phyloP scores from a whole-genome alignment of 805 yeast genomes.

The Nakazawaea laoshanensis region DNA sequence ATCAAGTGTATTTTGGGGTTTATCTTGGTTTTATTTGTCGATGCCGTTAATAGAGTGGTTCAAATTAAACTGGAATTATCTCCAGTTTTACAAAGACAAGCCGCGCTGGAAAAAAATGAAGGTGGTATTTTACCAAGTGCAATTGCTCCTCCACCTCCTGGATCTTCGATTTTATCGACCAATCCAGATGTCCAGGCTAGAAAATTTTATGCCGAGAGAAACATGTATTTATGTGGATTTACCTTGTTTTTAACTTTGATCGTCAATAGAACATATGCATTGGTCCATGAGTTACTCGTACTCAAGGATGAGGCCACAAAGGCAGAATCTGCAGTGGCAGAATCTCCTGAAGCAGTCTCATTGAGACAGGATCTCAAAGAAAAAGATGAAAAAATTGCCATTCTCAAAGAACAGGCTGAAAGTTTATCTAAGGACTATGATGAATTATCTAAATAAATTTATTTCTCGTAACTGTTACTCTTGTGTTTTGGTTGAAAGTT shows the following conservation, averaged over 20 bases:
- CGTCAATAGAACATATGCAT: conserved; percentile 72
- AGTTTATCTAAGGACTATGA: conserved; percentile 61
- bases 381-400: conserved; percentile 57
- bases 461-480: conserved; percentile 62
- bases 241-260: conserved; percentile 84
- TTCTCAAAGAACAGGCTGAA: conserved; percentile 66
- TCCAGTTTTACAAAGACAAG: conserved; percentile 13
- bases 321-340: conserved; percentile 17
- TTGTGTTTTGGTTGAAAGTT: conserved; percentile 90
- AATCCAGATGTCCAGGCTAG: conserved; percentile 79
- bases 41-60: conserved; percentile 77
- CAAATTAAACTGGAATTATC: conserved; percentile 58
- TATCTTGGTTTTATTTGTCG: conserved; percentile 76
- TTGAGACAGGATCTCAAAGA: conserved; percentile 44
- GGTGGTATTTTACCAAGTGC: conserved; percentile 24
- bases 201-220: conserved; percentile 92
- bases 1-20: conserved; percentile 78
- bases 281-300: conserved; percentile 65
- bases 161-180: conserved; percentile 11
- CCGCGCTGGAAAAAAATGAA: conserved; percentile 13
- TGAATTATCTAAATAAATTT: conserved; percentile 8
- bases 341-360: conserved; percentile 30
- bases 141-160: conserved; percentile 7
- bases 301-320: conserved; percentile 52
- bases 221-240: conserved; percentile 92